A percentile compares a stretch with the other conserved stretches of the same genome.
Evolutionary conservation across 257 asterid species (phyloP).

Genomic region (Ballota nigra): DNA sequence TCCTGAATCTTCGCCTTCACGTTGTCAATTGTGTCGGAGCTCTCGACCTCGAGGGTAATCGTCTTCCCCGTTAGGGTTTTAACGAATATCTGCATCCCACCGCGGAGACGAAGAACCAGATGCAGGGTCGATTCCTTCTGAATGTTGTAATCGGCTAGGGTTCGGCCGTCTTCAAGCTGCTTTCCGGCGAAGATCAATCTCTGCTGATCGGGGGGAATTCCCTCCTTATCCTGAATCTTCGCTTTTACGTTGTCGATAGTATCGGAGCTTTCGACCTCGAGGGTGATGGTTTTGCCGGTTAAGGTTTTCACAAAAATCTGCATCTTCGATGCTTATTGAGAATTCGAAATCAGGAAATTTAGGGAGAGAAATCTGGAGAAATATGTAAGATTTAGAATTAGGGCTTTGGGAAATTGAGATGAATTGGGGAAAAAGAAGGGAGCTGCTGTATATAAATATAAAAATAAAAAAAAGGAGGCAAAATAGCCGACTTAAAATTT

Average conservation of each 20-base stretch:
- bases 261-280: slow-evolving; percentile 30
- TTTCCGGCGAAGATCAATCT: slow-evolving; percentile 27
- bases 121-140: slow-evolving; percentile 28
- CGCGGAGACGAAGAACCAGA: slow-evolving; percentile 22
- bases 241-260: slow-evolving; percentile 26
- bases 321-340: neutral
- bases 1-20: slow-evolving; percentile 25
- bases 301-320: slow-evolving; percentile 26
- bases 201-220: slow-evolving; percentile 22
- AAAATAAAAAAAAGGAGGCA: neutral
- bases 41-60: slow-evolving; percentile 16
- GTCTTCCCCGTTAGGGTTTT: slow-evolving; percentile 26
- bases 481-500: neutral
- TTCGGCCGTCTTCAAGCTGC: slow-evolving; percentile 25
- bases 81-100: slow-evolving; percentile 28
- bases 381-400: neutral
- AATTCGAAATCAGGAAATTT: neutral
- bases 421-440: neutral
- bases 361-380: neutral
- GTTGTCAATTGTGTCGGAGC: slow-evolving; percentile 20
- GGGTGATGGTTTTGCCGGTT: slow-evolving; percentile 23
- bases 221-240: slow-evolving; percentile 22
- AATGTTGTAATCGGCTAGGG: slow-evolving; percentile 23
- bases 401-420: neutral
- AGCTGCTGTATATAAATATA: neutral